Evolutionary conservation across 108 stramenopile species (phyloP), one percentile per base, ranked within the genome.

Genomic region (Nitzschia sp.): DNA sequence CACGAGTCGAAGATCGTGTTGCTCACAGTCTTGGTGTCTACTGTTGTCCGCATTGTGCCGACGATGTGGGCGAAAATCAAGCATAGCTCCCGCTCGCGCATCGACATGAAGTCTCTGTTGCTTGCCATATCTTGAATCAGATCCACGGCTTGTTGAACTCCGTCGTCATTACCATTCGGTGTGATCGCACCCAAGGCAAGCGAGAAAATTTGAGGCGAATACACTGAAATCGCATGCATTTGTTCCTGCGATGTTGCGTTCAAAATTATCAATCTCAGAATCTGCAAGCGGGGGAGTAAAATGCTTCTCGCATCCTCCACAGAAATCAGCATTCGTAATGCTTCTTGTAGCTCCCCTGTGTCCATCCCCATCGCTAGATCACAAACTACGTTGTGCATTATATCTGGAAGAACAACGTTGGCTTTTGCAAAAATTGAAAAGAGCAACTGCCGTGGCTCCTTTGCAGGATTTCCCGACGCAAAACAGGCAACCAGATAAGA

Each of bases 51-150:
- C 45, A 71, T 49, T 35, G 56, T 71, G 28, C 82, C 66, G 29
- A 33, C 76, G 55, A 87, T 72, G 21, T 77, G 70, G 36, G 75
- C 78, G 36, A 85, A 77, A 21, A 90, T 70, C 54, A 82, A 64
- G 28, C 80, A 79, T 38, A 87, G 75, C 42, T 90, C 86, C 21
- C 83, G 75, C 42, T 85, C 86, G 34, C 78, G 75, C 18, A 90
- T 30, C 5, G 66, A 33, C 5, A 87, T 53, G 0, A 90, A 46
- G 2, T 90, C 86, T 60, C 79, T 87, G 27, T 62, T 72, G 21
- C 73, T 67, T 29, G 81, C 76, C 54, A 90, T 60, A 2, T 71
- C 75, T 34, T 72, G 59, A 48, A 87, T 74, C 25, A 80, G 36
- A 11, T 45, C 27, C 11, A 51, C 48, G 4, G 29, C 64, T 5